Conservation (phyloP, 805 yeast species). For the Wickerhamomyces bovis region DNA sequence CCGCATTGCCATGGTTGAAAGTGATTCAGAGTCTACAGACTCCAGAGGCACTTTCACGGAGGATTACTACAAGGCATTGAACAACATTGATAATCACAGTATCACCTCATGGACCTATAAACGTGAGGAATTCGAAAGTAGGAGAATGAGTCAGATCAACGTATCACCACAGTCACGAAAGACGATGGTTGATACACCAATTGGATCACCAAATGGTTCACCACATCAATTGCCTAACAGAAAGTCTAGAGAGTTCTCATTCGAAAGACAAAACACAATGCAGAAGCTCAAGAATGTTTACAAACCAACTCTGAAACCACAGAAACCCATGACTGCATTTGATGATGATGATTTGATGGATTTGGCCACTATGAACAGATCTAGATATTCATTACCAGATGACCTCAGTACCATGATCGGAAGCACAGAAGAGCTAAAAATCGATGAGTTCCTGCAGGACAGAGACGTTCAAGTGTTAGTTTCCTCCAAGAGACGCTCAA, state of each 20-base stretch:
- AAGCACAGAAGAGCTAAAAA: slow-evolving; percentile 24
- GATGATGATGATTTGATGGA: slow-evolving; percentile 17
- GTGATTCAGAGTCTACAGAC: slow-evolving; percentile 6
- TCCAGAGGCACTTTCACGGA: slow-evolving; percentile 3
- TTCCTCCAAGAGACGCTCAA: slow-evolving; percentile 55
- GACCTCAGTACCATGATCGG: neutral
- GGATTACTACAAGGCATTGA: slow-evolving; percentile 18
- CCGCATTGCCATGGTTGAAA: neutral
- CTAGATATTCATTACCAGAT: slow-evolving; percentile 10
- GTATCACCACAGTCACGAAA: slow-evolving; percentile 1
- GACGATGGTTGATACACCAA: slow-evolving; percentile 1
- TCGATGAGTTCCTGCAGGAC: slow-evolving; percentile 38
- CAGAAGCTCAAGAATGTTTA: slow-evolving; percentile 5
- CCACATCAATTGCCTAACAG: slow-evolving; percentile 1
- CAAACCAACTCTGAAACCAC: neutral
- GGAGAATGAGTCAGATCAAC: neutral
- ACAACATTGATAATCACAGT: slow-evolving; percentile 18
- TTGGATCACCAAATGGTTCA: slow-evolving; percentile 2
- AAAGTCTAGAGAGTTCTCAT: slow-evolving; percentile 7
- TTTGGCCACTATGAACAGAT: slow-evolving; percentile 9
- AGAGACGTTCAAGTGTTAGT: slow-evolving; percentile 71
- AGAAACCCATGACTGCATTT: neutral
- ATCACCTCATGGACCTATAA: slow-evolving; percentile 22
- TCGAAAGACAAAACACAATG: slow-evolving; percentile 3
- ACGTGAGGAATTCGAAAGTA: slow-evolving; percentile 17